Evolutionary conservation across 176 grass and related monocot species (phyloP), one percentile per base, ranked within the genome.

Genomic region (Ensete glaucum): DNA sequence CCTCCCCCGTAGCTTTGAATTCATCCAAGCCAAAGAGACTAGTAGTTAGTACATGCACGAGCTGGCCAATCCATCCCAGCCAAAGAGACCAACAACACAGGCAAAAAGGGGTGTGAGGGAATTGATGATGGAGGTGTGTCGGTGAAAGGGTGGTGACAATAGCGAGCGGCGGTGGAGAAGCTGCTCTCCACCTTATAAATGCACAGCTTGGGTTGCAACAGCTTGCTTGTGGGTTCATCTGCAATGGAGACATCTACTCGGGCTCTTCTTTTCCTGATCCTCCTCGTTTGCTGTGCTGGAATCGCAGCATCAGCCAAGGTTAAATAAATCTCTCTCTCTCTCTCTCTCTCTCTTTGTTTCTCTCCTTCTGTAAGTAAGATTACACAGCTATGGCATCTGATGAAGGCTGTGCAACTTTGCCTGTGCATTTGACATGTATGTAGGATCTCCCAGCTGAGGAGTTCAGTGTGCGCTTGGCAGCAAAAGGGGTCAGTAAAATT

Each of bases 161-260:
- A 52, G 43, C 22, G 22, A 52, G 43, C 22, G 22, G 22, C 9
- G 72, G 72, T 56, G 53, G 53, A 74, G 24, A 17, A 27, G 14
- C 53, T 12, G 17, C 13, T 43, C 29, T 74, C 25, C 52, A 11
- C 72, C 22, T 56, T 74, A 74, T 74, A 74, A 74, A 74, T 74
- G 29, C 12, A 29, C 52, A 29, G 11, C n/a, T 19, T 34, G 22
- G 9, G 53, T 29, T 15, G 27, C 48, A 55, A 56, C 72, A 29
- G 23, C 0, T 54, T 58, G 10, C 53, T 55, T 27, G 13, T 56
- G 27, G 52, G 72, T 74, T 74, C 53, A 29, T 55, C 52, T 19
- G 4, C 17, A 3, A 74, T 74, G 72, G 53, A 15, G 72, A 74
- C 14, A 74, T 74, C 72, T 34, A 27, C 52, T 74, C 22, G 11